Percentiles rank a stretch among this genome's conserved stretches.
These are phyloP conservation scores for Houttuynia cordata DNA, from an alignment of 164 flowering plant genomes.

Conservation along the genomic window DNA sequence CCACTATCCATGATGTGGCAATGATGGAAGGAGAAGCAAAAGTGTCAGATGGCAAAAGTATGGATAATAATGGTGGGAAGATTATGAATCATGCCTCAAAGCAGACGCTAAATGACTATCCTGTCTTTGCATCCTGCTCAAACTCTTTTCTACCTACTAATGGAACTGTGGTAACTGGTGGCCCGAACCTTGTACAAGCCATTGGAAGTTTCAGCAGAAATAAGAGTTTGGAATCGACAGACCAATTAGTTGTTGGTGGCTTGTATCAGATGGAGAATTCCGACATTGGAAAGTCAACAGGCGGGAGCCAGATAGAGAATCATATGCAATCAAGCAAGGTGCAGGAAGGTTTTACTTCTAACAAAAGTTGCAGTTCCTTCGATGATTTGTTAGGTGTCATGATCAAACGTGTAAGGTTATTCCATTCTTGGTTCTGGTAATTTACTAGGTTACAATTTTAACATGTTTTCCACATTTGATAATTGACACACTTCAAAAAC, in stretches of 20 bases:
- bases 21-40: constrained; percentile 17
- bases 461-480: too few species aligned
- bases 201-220: constrained; percentile 11
- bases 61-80: constrained; percentile 4
- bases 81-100: constrained; percentile 11
- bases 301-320: neutral
- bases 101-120: constrained; percentile 21
- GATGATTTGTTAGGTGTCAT: neutral
- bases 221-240: constrained; percentile 14
- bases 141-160: constrained; percentile 19
- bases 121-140: constrained; percentile 11
- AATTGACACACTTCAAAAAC: too few species aligned
- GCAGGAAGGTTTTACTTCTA: neutral
- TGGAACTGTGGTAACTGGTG: constrained; percentile 11
- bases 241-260: constrained; percentile 19
- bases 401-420: neutral
- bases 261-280: constrained; percentile 18
- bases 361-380: neutral
- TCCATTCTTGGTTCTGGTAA: neutral
- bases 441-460: too few species aligned
- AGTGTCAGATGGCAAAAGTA: constrained; percentile 6
- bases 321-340: neutral
- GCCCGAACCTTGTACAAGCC: constrained; percentile 16
- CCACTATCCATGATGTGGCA: constrained; percentile 15
- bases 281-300: neutral